These are phyloP conservation scores for Gyromitra esculenta DNA, from an alignment of 2,329 filamentous ascomycete species.

Conservation along the genomic window DNA sequence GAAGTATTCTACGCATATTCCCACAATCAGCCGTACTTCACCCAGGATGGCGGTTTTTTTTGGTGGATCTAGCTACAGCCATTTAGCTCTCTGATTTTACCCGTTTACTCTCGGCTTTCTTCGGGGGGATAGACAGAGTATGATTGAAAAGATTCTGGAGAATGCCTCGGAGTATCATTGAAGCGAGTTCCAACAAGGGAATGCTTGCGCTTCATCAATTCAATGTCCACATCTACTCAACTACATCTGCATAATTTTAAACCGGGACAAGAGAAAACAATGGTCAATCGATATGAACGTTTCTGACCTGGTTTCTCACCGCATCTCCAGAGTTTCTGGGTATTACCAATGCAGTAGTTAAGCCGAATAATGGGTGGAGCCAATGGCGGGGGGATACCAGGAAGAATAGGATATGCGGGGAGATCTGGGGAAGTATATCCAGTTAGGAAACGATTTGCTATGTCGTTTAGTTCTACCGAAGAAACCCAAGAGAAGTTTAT, in stretches of 20 bases:
- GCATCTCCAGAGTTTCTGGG: conserved; percentile 7
- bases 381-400: conserved; percentile 4
- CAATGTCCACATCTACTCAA: background rate
- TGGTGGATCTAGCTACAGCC: conserved; percentile 8
- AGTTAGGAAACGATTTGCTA: conserved; percentile 22
- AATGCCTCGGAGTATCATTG: conserved; percentile 17
- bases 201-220: background rate
- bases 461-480: conserved; percentile 24
- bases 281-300: background rate
- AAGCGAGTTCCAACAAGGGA: conserved; percentile 21
- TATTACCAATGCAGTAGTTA: conserved; percentile 19
- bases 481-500: conserved; percentile 19
- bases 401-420: conserved; percentile 13
- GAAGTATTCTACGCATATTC: conserved; percentile 12
- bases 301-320: conserved; percentile 27
- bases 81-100: conserved; percentile 31
- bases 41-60: conserved; percentile 6
- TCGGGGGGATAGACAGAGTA: background rate
- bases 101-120: conserved; percentile 26
- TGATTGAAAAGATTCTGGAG: background rate
- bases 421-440: conserved; percentile 33
- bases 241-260: conserved; percentile 1
- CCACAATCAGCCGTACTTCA: conserved; percentile 37
- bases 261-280: background rate
- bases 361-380: conserved; percentile 6